A percentile compares a stretch with the other conserved stretches of the same genome.
These are phyloP conservation scores for Glycine soja DNA, from an alignment of 306 rosid genomes.

Conservation along the genomic window DNA sequence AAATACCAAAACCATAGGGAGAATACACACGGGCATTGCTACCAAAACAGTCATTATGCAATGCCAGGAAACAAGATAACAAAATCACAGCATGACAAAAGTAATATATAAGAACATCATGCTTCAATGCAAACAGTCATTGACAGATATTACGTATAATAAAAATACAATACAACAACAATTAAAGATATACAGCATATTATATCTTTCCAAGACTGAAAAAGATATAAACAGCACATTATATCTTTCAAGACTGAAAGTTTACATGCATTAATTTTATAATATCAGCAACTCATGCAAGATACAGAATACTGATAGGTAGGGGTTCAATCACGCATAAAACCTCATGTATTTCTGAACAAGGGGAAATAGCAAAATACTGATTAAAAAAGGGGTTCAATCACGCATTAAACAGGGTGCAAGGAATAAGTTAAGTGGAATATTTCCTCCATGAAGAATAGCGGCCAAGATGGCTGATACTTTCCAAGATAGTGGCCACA, in stretches of 20 bases:
- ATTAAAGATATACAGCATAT: background rate
- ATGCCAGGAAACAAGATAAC: background rate
- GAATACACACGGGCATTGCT: background rate
- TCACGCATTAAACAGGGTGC: no score
- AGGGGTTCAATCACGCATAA: no score
- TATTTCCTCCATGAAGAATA: no score
- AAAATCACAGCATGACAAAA: background rate
- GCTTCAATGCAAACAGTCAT: constrained; percentile 9
- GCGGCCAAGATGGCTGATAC: no score
- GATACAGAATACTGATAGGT: background rate
- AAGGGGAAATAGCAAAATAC: no score
- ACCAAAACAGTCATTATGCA: background rate
- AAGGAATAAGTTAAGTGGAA: no score
- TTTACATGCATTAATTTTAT: constrained; percentile 1
- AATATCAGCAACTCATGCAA: background rate
- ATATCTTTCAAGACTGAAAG: background rate
- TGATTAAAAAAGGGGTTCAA: no score
- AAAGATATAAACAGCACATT: background rate
- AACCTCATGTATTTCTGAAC: no score
- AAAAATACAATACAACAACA: background rate
- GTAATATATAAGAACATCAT: background rate
- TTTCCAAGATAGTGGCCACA: no score
- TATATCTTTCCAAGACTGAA: no score
- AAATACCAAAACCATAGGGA: constrained; percentile 21
- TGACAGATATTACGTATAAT: constrained; percentile 1